Conservation (phyloP, 805 yeast genomes). For the Isabelozyma pseudorhagii region DNA sequence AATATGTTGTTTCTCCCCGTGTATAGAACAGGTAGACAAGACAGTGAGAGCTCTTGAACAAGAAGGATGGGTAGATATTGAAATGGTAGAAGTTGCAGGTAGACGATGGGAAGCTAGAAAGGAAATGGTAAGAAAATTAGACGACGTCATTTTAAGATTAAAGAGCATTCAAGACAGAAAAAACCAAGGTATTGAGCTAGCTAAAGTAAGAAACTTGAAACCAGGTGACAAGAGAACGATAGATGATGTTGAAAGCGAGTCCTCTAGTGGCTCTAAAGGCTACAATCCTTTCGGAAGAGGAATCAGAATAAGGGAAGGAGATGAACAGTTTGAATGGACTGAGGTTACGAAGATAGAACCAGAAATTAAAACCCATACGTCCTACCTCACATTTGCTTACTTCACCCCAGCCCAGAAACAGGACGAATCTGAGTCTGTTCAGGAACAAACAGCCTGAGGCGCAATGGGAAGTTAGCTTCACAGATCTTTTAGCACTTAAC, state of each 20-base stretch:
- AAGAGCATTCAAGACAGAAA: constrained; percentile 73
- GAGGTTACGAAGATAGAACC: constrained; percentile 80
- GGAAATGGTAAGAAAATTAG: constrained; percentile 77
- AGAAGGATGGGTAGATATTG: constrained; percentile 80
- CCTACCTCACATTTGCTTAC: constrained; percentile 87
- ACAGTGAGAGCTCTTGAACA: constrained; percentile 73
- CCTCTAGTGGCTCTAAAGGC: constrained; percentile 37
- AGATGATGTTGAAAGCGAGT: constrained; percentile 11
- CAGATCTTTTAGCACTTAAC: no score
- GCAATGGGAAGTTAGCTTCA: no score
- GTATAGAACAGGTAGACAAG: constrained; percentile 93
- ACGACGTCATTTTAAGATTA: constrained; percentile 73
- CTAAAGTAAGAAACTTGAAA: constrained; percentile 39
- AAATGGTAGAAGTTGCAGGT: constrained; percentile 88
- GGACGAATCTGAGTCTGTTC: background rate
- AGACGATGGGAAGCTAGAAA: constrained; percentile 86
- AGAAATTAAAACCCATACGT: constrained; percentile 91
- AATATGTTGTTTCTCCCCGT: constrained; percentile 95
- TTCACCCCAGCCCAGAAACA: constrained; percentile 18
- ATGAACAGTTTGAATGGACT: constrained; percentile 72
- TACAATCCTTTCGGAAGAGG: constrained; percentile 96
- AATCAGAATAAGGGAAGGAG: constrained; percentile 82
- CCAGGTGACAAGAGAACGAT: constrained; percentile 16
- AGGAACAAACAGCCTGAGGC: background rate
- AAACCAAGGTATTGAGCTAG: constrained; percentile 59